Evolutionary conservation across 225 moss, liverwort and hornwort species (phyloP).

Genomic region (Neckera pumila): DNA sequence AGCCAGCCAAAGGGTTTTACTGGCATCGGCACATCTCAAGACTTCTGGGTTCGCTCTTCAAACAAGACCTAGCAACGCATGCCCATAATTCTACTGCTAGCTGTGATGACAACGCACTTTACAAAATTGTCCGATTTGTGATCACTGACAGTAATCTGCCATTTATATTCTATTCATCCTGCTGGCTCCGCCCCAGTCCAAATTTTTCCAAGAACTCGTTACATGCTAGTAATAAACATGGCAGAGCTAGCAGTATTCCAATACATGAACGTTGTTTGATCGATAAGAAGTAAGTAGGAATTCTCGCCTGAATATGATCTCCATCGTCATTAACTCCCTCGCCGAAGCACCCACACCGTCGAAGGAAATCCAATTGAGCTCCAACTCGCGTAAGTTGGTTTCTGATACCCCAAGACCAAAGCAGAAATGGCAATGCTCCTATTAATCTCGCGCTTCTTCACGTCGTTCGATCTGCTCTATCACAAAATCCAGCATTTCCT

Average conservation of each 20-base stretch:
- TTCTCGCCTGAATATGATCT: conserved; percentile 18
- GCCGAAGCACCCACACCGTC: background rate
- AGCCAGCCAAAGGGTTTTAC: conserved; percentile 9
- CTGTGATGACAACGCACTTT: background rate
- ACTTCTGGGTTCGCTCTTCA: background rate
- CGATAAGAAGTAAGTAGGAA: background rate
- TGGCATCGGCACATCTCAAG: background rate
- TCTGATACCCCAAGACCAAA: background rate
- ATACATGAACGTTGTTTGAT: background rate
- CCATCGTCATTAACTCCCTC: background rate
- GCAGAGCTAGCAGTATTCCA: background rate
- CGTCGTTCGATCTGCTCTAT: background rate
- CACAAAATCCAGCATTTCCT: background rate
- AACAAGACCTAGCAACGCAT: background rate
- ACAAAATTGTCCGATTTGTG: background rate
- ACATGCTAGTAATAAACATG: background rate
- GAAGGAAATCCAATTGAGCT: background rate
- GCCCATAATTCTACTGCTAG: background rate
- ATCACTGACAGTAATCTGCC: background rate
- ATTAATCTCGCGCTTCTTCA: background rate
- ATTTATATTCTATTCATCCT: background rate
- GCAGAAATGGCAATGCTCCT: background rate
- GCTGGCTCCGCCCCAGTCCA: background rate
- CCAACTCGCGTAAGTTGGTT: background rate
- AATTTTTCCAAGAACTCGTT: conserved; percentile 12